A percentile compares a stretch with the other conserved stretches of the same genome.
Conservation (phyloP, 805 yeast species). For the Cyberlindnera maritima region DNA sequence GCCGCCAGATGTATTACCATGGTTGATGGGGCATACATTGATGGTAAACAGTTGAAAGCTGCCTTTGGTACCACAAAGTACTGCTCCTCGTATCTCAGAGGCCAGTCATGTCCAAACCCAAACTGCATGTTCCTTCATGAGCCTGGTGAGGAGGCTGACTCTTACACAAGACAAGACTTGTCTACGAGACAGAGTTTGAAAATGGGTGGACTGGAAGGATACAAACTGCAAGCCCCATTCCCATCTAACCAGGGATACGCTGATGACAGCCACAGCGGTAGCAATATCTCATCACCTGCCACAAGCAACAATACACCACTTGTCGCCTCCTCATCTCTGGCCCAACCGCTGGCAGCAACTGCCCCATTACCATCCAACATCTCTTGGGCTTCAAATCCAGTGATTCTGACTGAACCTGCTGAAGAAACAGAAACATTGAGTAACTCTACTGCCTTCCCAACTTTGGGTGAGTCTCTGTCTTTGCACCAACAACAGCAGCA, state of each 20-base stretch:
- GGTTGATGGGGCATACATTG: conserved; percentile 89
- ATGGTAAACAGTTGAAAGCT: conserved; percentile 85
- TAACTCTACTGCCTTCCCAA: conserved; percentile 55
- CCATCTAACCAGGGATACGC: conserved; percentile 11
- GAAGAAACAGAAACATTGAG: conserved; percentile 30
- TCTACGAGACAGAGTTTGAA: conserved; percentile 71
- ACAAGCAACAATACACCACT: conserved; percentile 14
- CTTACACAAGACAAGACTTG: conserved; percentile 85
- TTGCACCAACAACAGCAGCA: conserved; percentile 34
- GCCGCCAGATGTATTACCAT: conserved; percentile 92
- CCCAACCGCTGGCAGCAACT: conserved; percentile 26
- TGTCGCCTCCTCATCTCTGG: conserved; percentile 4
- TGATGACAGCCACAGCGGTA: conserved; percentile 11
- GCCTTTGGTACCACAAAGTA: conserved; percentile 99
- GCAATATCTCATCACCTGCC: conserved; percentile 15
- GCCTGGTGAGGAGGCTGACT: conserved; percentile 99
- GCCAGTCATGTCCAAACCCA: conserved; percentile 96
- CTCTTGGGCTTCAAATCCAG: conserved; percentile 50
- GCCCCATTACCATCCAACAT: conserved; percentile 69
- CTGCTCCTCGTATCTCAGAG: conserved; percentile 93
- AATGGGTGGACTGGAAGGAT: conserved; percentile 35
- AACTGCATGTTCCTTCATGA: conserved; percentile 98
- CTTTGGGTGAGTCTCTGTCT: conserved; percentile 45
- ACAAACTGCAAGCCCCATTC: conserved; percentile 17
- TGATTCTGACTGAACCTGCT: conserved; percentile 9